Base-by-base conservation (phyloP, 1,139 yeast species). In the Ashbya aceris region DNA sequence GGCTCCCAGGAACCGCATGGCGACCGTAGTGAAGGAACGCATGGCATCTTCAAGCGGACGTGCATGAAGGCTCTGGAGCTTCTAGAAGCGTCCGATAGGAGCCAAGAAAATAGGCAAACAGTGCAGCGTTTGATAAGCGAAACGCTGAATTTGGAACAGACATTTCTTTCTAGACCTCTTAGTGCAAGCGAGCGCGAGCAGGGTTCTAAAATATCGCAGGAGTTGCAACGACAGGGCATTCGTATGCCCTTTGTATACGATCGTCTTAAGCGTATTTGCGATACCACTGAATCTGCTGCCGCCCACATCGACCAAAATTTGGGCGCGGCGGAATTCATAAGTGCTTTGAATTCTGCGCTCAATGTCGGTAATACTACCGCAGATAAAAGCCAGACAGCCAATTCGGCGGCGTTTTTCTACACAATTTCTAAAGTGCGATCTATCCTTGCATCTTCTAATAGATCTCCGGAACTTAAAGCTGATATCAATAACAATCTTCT, bases 151-250 rank as follows among this genome's bases (percentile, higher is more conserved):
- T 38, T 27, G 27, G 11, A 27, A 9, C 13, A 20, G 34, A 11
- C 13, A 10, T 26, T 26, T 4, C 12, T 13, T 6, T 11, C 35
- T 4, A 29, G 6, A 6, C 7, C 31, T 4, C 13, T 29, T 29
- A 4, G 6, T n/a, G 29, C 37, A 20, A 28, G 14, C 10, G 37
- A 34, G n/a, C n/a, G 11, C n/a, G n/a, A 34, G 10, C 13, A 8
- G 4, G 37, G 13, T 3, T 23, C 12, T 23, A 30, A 33, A n/a
- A 23, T 34, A 8, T 13, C 33, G 10, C 13, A 33, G n/a, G 40
- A 41, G 35, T 29, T 41, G 9, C 37, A 39, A 11, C 29, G 20
- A 3, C 40, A 41, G 27, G 44, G 44, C 9, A 41, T 41, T 9
- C 27, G 27, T 17, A 37, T 41, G 40, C 44, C 44, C 3, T 33